Conservation (phyloP, 208 protist genomes). For the Tetramitus jugosus region DNA sequence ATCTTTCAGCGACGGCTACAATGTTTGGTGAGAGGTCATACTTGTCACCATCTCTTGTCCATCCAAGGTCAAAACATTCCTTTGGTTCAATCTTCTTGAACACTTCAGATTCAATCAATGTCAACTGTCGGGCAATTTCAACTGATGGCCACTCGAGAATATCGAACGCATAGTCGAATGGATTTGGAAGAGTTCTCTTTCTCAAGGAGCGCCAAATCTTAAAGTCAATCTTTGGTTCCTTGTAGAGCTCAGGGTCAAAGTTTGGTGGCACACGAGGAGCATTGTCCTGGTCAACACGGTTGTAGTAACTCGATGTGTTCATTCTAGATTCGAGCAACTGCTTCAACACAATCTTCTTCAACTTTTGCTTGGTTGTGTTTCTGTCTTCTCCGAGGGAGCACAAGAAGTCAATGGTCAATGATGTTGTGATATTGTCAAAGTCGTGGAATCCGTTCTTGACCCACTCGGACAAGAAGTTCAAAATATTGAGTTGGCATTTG, state of each 20-base stretch:
- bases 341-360: constrained; percentile 3
- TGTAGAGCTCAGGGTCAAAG: not conserved
- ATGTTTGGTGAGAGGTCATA: constrained; percentile 31
- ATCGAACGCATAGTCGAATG: constrained; percentile 8
- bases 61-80: constrained; percentile 30
- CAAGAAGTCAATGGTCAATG: not conserved
- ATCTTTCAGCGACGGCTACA: constrained; percentile 29
- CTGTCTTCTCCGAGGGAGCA: not conserved
- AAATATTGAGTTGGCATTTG: not conserved
- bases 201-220: not conserved
- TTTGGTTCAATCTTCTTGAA: constrained; percentile 34
- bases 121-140: constrained; percentile 27
- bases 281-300: not conserved
- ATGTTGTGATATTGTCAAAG: not conserved
- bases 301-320: not conserved
- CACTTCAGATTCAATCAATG: constrained; percentile 27
- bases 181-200: not conserved
- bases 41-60: constrained; percentile 22
- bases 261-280: not conserved
- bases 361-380: not conserved
- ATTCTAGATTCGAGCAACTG: not conserved
- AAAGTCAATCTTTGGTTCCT: not conserved
- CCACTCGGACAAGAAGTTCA: not conserved
- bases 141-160: constrained; percentile 5
- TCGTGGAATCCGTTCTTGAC: constrained; percentile 13